Evolutionary conservation across 345 rosid genomes (phyloP).

Genomic region (Garcia nutans): DNA sequence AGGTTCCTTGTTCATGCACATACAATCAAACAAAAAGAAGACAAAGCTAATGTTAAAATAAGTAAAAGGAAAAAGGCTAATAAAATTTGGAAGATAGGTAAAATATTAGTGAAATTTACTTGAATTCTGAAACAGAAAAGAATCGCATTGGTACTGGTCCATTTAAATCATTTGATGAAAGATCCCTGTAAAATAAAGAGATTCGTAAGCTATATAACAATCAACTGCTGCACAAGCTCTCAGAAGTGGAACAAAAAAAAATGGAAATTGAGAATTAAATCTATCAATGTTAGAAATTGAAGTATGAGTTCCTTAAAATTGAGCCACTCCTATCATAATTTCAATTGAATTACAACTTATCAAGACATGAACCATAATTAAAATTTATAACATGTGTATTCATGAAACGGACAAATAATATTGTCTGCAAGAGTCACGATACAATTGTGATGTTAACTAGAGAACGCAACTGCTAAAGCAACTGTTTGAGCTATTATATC

Average conservation of each 20-base stretch:
- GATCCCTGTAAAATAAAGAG: slow-evolving; percentile 53
- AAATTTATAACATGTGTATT: neutral
- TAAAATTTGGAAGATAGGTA: slow-evolving; percentile 1
- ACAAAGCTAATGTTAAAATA: too few relatives aligned
- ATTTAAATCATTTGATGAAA: slow-evolving; percentile 61
- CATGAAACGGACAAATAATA: too few relatives aligned
- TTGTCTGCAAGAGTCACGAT: too few relatives aligned
- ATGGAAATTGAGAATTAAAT: neutral
- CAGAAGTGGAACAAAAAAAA: neutral
- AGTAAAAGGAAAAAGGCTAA: neutral
- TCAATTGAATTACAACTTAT: slow-evolving; percentile 8
- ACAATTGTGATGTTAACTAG: neutral
- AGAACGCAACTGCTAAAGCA: neutral
- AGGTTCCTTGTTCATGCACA: neutral
- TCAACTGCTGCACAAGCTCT: neutral
- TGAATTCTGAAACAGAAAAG: slow-evolving; percentile 60
- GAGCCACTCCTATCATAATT: slow-evolving; percentile 7
- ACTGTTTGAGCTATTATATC: neutral
- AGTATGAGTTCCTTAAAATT: slow-evolving; percentile 7
- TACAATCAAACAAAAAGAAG: too few relatives aligned
- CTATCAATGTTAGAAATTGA: slow-evolving; percentile 1
- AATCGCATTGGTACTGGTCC: slow-evolving; percentile 67
- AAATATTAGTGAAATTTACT: slow-evolving; percentile 44
- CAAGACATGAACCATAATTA: neutral
- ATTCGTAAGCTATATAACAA: slow-evolving; percentile 7